Evolutionary conservation across 2,329 filamentous ascomycete genomes (phyloP).

Genomic region (Trichoderma semiorbis): DNA sequence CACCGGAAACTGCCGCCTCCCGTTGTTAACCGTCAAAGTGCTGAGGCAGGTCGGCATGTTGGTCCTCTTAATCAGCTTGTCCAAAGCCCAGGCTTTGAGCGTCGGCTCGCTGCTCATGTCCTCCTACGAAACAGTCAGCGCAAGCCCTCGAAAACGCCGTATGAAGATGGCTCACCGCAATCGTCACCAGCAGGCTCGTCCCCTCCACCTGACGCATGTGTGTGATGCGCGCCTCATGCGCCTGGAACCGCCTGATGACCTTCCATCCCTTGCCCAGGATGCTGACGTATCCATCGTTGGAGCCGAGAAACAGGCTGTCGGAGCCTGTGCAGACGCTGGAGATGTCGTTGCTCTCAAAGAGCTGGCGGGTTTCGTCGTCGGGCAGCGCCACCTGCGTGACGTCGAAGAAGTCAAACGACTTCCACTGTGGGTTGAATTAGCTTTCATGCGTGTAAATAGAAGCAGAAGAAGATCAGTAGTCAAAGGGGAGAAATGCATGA

Average conservation of each 20-base stretch:
- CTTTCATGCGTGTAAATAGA: neutral
- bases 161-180: constrained; percentile 51
- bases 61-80: constrained; percentile 91
- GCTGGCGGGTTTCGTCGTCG: constrained; percentile 72
- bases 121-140: constrained; percentile 49
- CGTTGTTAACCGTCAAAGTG: constrained; percentile 82
- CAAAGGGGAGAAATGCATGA: neutral
- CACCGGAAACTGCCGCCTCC: constrained; percentile 87
- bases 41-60: constrained; percentile 84
- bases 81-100: constrained; percentile 95
- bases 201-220: constrained; percentile 91
- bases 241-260: constrained; percentile 79
- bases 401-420: constrained; percentile 99
- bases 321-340: constrained; percentile 82
- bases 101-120: constrained; percentile 84
- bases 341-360: constrained; percentile 80
- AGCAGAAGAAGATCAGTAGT: neutral
- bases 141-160: neutral
- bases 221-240: constrained; percentile 77
- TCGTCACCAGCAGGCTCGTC: constrained; percentile 79
- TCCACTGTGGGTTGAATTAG: constrained; percentile 65
- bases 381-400: constrained; percentile 77
- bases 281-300: constrained; percentile 78
- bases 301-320: constrained; percentile 85
- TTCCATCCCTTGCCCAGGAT: constrained; percentile 88